phyloP scores from a whole-genome alignment of 129 eudicot genomes.

The Dittrichia graveolens region DNA sequence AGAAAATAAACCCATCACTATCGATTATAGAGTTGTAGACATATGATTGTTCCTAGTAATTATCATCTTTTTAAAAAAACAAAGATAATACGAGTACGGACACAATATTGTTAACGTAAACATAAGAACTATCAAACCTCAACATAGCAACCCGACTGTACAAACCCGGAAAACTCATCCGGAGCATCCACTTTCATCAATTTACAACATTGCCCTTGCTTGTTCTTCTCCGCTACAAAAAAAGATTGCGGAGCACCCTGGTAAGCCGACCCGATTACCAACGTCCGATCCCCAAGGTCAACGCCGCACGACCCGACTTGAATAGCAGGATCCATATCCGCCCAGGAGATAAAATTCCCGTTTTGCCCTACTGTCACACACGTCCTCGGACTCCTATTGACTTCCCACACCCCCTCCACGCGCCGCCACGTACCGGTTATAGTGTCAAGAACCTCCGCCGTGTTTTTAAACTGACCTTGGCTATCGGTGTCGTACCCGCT shows the following conservation, averaged over 20 bases:
- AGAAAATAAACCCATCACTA: no score
- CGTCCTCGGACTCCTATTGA: constrained; percentile 62
- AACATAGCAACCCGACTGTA: constrained; percentile 73
- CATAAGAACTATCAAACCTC: constrained; percentile 53
- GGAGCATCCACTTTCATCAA: constrained; percentile 48
- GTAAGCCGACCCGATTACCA: constrained; percentile 63
- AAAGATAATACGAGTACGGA: no score
- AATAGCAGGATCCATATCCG: constrained; percentile 45
- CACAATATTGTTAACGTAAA: no score
- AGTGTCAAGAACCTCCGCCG: constrained; percentile 55
- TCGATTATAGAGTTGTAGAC: no score
- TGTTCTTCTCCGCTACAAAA: constrained; percentile 38
- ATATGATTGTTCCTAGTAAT: no score
- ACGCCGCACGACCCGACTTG: constrained; percentile 63
- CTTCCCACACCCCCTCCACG: constrained; percentile 61
- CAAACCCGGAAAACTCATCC: constrained; percentile 59
- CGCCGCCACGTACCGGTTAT: constrained; percentile 53
- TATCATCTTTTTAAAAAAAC: no score
- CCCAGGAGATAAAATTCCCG: constrained; percentile 53
- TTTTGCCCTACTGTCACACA: constrained; percentile 44
- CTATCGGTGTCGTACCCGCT: constrained; percentile 85
- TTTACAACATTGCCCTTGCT: constrained; percentile 60
- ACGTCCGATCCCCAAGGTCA: constrained; percentile 53
- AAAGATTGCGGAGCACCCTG: constrained; percentile 64
- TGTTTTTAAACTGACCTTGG: constrained; percentile 65